Conservation (phyloP, 2,329 filamentous ascomycete genomes). For the Penicillium sp. region DNA sequence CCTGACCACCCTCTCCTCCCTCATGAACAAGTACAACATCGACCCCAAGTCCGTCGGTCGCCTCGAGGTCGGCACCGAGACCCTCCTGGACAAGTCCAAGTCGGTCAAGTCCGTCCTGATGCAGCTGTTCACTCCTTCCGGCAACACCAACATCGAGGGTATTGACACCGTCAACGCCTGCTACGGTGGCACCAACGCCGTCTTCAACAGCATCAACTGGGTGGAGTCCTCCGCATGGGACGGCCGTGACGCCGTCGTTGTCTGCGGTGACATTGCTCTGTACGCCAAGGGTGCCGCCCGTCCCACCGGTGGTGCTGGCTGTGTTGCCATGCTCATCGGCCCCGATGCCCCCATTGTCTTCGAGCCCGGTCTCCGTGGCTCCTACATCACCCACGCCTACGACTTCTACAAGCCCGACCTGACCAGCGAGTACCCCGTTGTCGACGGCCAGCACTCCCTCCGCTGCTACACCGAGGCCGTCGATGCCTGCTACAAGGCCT, state of each 20-base stretch:
- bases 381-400: constrained; percentile 80
- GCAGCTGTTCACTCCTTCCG: constrained; percentile 70
- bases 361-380: constrained; percentile 75
- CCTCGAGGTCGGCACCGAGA: constrained; percentile 83
- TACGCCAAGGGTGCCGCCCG: constrained; percentile 81
- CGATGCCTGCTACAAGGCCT: constrained; percentile 77
- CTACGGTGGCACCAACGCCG: constrained; percentile 81
- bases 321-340: constrained; percentile 74
- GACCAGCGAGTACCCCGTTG: constrained; percentile 81
- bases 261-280: constrained; percentile 78
- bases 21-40: constrained; percentile 80
- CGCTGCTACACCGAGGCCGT: constrained; percentile 80
- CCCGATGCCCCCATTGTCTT: constrained; percentile 73
- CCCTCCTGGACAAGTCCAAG: constrained; percentile 84
- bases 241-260: constrained; percentile 74
- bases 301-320: constrained; percentile 76
- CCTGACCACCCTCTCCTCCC: constrained; percentile 72
- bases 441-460: constrained; percentile 79
- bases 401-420: constrained; percentile 91
- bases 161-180: constrained; percentile 81
- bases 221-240: constrained; percentile 85
- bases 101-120: constrained; percentile 85
- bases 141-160: constrained; percentile 81
- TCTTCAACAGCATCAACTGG: constrained; percentile 84
- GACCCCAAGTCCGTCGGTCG: constrained; percentile 75